These are phyloP conservation scores for Geotrichum fermentans DNA, from an alignment of 1,139 yeast genomes.

Conservation along the genomic window DNA sequence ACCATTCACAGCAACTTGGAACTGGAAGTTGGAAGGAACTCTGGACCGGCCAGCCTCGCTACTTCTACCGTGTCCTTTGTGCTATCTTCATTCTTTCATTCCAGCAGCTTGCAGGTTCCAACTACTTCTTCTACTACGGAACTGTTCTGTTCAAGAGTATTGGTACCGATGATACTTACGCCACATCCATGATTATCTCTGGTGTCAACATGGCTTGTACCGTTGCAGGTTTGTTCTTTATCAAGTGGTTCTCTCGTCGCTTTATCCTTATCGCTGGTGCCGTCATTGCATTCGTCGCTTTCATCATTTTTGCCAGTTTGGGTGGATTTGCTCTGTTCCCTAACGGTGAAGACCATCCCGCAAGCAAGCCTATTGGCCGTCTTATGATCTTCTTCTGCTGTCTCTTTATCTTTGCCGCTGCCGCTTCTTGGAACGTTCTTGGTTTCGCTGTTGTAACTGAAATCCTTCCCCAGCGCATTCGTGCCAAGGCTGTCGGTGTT, in stretches of 20 bases:
- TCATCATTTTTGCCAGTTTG: constrained; percentile 61
- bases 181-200: constrained; percentile 73
- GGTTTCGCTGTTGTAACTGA: constrained; percentile 76
- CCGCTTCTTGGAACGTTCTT: constrained; percentile 84
- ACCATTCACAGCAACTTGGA: constrained; percentile 59
- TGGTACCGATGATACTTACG: constrained; percentile 58
- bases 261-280: constrained; percentile 59
- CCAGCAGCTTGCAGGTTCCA: constrained; percentile 76
- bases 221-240: constrained; percentile 58
- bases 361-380: constrained; percentile 50
- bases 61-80: constrained; percentile 57
- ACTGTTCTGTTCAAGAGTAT: constrained; percentile 72
- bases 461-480: constrained; percentile 69
- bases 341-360: background rate
- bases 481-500: constrained; percentile 70
- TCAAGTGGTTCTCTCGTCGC: constrained; percentile 71
- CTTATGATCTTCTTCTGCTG: constrained; percentile 77
- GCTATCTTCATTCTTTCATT: constrained; percentile 64
- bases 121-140: constrained; percentile 78
- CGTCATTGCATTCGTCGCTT: constrained; percentile 58
- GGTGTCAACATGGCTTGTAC: constrained; percentile 75
- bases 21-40: constrained; percentile 65
- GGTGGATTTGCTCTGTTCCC: constrained; percentile 47
- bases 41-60: constrained; percentile 60
- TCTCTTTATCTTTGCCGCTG: constrained; percentile 74